Evolutionary conservation across 2,329 filamentous ascomycete species (phyloP), one percentile per base, ranked within the genome.

Genomic region (Xylariales sp.): DNA sequence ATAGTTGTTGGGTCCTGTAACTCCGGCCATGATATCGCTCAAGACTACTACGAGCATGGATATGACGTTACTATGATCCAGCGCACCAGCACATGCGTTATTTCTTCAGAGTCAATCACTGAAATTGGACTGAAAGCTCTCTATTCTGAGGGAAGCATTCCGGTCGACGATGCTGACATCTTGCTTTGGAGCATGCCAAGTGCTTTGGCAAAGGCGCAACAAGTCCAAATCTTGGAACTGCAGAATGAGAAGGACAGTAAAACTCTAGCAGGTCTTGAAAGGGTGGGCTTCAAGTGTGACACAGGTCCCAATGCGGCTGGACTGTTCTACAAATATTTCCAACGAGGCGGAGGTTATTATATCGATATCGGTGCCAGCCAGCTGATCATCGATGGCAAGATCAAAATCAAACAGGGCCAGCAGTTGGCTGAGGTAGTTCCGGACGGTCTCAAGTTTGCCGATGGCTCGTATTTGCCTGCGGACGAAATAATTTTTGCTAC

Each of bases 161-260:
- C 78, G 0, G 71, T 73, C 4, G 80, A 86, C 20, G 84, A 87
- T 32, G 77, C 78, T 0, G 86, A 90, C 50, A 44, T 87, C 3
- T 61, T 73, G 1, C 58, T 75, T 1, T 78, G 80, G 55, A 73
- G 75, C 22, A 60, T 75, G 2, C 82, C 85, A 0, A 68, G 64
- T 0, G 68, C 78, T 1, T 66, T 88, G 0, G 65, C 79, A 42
- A 87, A 86, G 51, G 65, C 75, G 0, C 55, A 78, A 5, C 76
- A 85, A 36, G 58, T 70, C 12, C 69, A 69, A 22, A 31, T 64
- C 4, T 73, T 69, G 2, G 51, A 57, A 7, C 42, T 53, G 7
- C 60, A 68, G 27, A 59, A 59, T 11, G 55, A 56, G 4, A 46
- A 54, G 10, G 68, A 73, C 46, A 52, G 52, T 18, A 47, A 54